phyloP scores from a whole-genome alignment of 345 rosid genomes.

The Syzygium jambos region DNA sequence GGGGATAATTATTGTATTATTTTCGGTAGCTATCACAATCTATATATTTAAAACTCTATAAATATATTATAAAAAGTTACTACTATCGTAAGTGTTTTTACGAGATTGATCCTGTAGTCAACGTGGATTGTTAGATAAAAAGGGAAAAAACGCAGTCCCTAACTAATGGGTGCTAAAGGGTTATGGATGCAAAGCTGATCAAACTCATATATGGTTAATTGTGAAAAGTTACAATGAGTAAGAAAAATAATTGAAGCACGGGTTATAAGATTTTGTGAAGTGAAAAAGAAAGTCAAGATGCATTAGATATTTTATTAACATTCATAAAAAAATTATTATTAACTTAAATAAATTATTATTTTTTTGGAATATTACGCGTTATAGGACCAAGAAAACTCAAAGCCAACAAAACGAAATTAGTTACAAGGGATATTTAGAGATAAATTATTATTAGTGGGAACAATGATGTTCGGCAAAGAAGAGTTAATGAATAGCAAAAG shows the following conservation, averaged over 20 bases:
- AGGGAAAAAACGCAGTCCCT: no score
- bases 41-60: no score
- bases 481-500: background rate
- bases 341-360: background rate
- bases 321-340: background rate
- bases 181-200: fast-evolving
- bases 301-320: background rate
- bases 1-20: no score
- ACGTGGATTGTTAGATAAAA: no score
- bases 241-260: background rate
- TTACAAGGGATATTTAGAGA: background rate
- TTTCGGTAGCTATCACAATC: no score
- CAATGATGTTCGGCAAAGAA: background rate
- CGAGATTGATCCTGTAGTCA: no score
- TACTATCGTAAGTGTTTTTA: no score
- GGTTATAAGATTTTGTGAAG: background rate
- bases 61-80: no score
- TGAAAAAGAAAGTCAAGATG: background rate
- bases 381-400: background rate
- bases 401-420: background rate
- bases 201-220: background rate
- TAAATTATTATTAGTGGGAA: background rate
- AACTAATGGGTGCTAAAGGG: no score
- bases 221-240: background rate
- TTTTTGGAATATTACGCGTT: background rate